These are phyloP conservation scores for Fusarium succisae DNA, from an alignment of 2,329 filamentous ascomycete genomes.

Conservation along the genomic window DNA sequence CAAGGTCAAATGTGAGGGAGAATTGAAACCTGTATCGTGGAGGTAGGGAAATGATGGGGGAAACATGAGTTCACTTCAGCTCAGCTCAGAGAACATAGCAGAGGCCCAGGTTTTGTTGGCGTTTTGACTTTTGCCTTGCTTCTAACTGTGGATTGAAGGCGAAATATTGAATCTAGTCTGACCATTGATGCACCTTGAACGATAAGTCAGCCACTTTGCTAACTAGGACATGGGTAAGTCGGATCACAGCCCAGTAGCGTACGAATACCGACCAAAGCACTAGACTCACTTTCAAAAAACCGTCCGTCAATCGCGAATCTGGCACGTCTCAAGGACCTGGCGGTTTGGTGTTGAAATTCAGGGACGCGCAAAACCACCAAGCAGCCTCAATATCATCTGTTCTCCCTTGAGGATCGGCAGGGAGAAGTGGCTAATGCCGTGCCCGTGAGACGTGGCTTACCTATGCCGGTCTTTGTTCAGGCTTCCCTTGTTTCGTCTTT, in stretches of 20 bases:
- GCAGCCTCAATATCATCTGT: slow-evolving; percentile 12
- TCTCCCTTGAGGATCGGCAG: slow-evolving; percentile 26
- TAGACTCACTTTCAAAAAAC: neutral
- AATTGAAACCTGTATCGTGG: slow-evolving; percentile 28
- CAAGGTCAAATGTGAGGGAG: slow-evolving; percentile 28
- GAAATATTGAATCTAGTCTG: slow-evolving; percentile 21
- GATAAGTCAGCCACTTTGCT: slow-evolving; percentile 28
- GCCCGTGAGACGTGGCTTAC: slow-evolving; percentile 38
- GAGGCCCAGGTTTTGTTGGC: neutral
- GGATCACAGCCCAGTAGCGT: slow-evolving; percentile 24
- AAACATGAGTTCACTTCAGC: neutral
- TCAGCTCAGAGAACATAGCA: neutral
- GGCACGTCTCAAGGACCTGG: slow-evolving; percentile 24
- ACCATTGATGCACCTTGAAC: slow-evolving; percentile 29
- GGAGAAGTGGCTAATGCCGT: slow-evolving; percentile 30
- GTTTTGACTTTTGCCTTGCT: neutral
- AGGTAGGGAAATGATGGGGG: slow-evolving; percentile 10
- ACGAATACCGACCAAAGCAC: slow-evolving; percentile 19
- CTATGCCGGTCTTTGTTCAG: slow-evolving; percentile 19
- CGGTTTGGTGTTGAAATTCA: slow-evolving; percentile 14
- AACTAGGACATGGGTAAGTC: neutral
- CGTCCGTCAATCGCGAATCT: slow-evolving; percentile 15
- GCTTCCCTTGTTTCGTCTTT: slow-evolving; percentile 24
- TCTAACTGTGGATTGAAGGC: neutral
- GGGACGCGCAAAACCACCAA: slow-evolving; percentile 3